Evolutionary conservation across 805 yeast species (phyloP).

Genomic region (Barnettozyma wickerhamii): DNA sequence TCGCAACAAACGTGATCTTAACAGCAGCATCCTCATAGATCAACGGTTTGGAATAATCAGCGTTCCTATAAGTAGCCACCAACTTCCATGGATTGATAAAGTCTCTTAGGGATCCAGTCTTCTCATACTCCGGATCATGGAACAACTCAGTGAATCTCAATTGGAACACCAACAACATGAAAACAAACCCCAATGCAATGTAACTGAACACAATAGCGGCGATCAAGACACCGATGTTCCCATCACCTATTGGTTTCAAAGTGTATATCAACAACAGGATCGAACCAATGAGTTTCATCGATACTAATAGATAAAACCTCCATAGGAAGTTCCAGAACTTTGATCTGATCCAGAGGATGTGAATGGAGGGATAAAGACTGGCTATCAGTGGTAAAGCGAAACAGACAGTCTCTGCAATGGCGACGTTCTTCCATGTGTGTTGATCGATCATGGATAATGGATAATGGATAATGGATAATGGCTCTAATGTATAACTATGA

Average conservation of each 20-base stretch:
- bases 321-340: conserved; percentile 4
- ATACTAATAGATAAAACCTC: conserved; percentile 1
- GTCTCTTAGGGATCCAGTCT: not conserved
- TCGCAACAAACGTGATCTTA: conserved; percentile 2
- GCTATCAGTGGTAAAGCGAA: not conserved
- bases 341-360: not conserved
- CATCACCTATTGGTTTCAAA: not conserved
- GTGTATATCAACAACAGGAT: conserved; percentile 1
- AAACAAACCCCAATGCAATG: conserved; percentile 6
- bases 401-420: conserved; percentile 1
- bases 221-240: not conserved
- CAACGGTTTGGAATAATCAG: conserved; percentile 3
- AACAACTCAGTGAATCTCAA: conserved; percentile 4
- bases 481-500: no score
- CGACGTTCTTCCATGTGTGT: conserved; percentile 1
- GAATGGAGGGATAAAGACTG: not conserved
- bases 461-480: no score
- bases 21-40: conserved; percentile 4
- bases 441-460: no score
- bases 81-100: conserved; percentile 1
- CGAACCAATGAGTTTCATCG: conserved; percentile 3
- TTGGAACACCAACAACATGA: conserved; percentile 2
- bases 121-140: conserved; percentile 5
- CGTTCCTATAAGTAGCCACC: not conserved
- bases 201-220: conserved; percentile 2